phyloP scores from a whole-genome alignment of 805 yeast species.

The Wickerhamiella alocasiicola region DNA sequence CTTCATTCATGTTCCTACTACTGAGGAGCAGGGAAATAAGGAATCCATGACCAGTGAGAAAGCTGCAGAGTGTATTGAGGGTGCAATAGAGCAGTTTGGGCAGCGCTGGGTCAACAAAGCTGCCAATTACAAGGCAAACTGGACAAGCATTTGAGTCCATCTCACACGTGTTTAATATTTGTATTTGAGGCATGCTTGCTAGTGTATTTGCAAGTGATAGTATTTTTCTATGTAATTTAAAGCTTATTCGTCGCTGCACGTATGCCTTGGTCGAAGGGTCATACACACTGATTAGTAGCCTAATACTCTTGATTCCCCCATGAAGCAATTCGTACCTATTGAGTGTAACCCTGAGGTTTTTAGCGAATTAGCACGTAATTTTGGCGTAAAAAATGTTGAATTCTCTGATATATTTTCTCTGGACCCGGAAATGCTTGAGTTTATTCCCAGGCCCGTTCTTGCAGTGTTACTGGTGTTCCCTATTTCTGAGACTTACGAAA shows the following conservation, averaged over 20 bases:
- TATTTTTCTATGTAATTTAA: too few species aligned
- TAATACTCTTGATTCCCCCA: too few species aligned
- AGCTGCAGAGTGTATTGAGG: background rate
- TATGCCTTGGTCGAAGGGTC: too few species aligned
- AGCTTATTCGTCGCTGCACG: too few species aligned
- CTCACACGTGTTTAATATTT: too few species aligned
- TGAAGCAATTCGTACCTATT: slow-evolving; percentile 48
- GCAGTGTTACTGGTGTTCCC: slow-evolving; percentile 79
- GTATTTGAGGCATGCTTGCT: too few species aligned
- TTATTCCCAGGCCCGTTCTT: slow-evolving; percentile 68
- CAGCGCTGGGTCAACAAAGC: too few species aligned
- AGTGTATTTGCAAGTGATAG: too few species aligned
- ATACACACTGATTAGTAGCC: too few species aligned
- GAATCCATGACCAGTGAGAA: background rate
- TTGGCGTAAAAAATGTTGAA: slow-evolving; percentile 53
- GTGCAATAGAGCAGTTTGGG: background rate
- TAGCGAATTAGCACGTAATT: slow-evolving; percentile 46
- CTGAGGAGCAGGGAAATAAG: background rate
- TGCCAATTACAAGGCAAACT: too few species aligned
- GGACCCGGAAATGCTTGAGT: slow-evolving; percentile 70
- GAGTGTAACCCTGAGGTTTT: slow-evolving; percentile 87
- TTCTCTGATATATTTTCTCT: slow-evolving; percentile 78
- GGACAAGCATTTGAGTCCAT: too few species aligned
- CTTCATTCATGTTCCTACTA: slow-evolving; percentile 17
- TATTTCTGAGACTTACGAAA: slow-evolving; percentile 49